phyloP scores from a whole-genome alignment of 306 rosid species.

The Heteromeles arbutifolia region DNA sequence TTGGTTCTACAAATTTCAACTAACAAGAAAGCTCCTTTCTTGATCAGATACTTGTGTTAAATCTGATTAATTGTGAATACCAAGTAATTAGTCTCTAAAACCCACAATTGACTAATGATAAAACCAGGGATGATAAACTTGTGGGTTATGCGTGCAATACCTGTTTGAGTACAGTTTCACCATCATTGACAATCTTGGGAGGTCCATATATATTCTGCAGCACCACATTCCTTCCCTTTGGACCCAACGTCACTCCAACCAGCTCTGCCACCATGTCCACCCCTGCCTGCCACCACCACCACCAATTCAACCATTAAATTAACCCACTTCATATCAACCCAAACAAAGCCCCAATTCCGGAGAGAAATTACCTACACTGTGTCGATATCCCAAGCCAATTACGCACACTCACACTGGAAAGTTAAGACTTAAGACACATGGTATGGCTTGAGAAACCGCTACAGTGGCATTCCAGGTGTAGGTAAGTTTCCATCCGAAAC shows the following conservation, averaged over 20 bases:
- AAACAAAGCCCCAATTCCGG: conserved; percentile 1
- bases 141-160: conserved; percentile 18
- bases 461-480: not conserved
- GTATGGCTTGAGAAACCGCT: not conserved
- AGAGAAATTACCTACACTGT: too few species aligned
- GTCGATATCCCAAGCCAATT: too few species aligned
- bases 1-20: too few species aligned
- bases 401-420: too few species aligned
- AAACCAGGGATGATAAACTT: not conserved
- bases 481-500: not conserved
- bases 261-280: conserved; percentile 79
- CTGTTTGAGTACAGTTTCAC: conserved; percentile 91
- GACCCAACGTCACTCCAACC: conserved; percentile 90
- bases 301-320: conserved; percentile 7
- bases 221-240: conserved; percentile 91
- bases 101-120: not conserved
- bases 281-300: conserved; percentile 55
- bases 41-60: too few species aligned
- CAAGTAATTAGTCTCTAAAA: not conserved
- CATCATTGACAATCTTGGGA: conserved; percentile 89
- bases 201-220: conserved; percentile 84
- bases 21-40: too few species aligned
- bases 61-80: too few species aligned
- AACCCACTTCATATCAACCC: not conserved
- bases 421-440: too few species aligned